Percentiles rank a stretch among this genome's conserved stretches.
Evolutionary conservation across 2,329 filamentous ascomycete species (phyloP).

Genomic region (Microthyrium microscopicum): DNA sequence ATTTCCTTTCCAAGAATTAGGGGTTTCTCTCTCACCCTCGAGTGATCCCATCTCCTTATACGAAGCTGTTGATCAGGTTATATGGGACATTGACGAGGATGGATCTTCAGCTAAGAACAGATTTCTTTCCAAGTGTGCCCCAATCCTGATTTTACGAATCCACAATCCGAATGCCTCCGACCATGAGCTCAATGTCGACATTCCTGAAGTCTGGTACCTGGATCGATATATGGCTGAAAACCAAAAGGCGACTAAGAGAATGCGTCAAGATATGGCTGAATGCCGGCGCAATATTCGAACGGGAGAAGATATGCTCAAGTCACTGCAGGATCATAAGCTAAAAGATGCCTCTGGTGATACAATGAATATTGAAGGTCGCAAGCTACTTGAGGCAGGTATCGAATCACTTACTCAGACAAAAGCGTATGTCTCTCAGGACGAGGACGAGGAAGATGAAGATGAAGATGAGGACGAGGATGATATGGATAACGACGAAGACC

Average conservation of each 20-base stretch:
- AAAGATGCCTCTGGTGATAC: neutral
- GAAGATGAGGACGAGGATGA: neutral
- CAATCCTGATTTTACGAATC: slow-evolving; percentile 12
- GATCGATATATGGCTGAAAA: slow-evolving; percentile 43
- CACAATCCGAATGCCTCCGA: slow-evolving; percentile 26
- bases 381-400: slow-evolving; percentile 10
- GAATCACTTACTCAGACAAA: slow-evolving; percentile 13
- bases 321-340: neutral
- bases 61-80: slow-evolving; percentile 33
- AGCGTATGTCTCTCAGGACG: neutral
- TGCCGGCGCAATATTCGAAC: slow-evolving; percentile 13
- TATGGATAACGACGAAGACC: neutral
- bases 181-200: slow-evolving; percentile 28
- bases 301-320: slow-evolving; percentile 9
- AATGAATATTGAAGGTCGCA: neutral
- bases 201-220: slow-evolving; percentile 38
- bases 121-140: slow-evolving; percentile 3
- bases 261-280: slow-evolving; percentile 25
- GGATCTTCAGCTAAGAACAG: slow-evolving; percentile 26
- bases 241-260: slow-evolving; percentile 27
- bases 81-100: slow-evolving; percentile 29
- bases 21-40: neutral
- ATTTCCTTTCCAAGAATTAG: neutral
- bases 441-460: neutral
- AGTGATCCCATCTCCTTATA: slow-evolving; percentile 29